Conservation (phyloP, 352 stramenopile species). For the Peronospora farinosa region DNA sequence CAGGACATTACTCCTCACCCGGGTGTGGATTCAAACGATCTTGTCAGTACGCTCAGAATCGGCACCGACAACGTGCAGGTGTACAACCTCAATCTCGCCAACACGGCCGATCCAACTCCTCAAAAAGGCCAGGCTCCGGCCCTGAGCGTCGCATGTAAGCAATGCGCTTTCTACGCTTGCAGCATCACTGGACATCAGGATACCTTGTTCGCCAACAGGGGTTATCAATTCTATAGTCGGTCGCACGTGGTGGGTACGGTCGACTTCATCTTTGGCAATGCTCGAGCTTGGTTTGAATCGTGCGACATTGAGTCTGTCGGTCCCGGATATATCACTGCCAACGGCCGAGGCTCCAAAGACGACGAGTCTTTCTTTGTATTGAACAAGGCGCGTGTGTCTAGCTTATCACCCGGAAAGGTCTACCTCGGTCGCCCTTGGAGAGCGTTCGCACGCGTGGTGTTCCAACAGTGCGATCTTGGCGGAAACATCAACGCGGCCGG, state of each 20-base stretch:
- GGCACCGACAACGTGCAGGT: slow-evolving; percentile 1
- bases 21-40: neutral
- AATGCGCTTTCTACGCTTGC: no score
- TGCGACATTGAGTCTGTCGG: no score
- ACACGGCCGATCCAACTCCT: no score
- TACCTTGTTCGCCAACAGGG: slow-evolving; percentile 4
- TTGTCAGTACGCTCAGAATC: neutral
- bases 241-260: slow-evolving; percentile 1
- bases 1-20: neutral
- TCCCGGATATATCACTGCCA: no score
- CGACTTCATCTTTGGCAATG: no score
- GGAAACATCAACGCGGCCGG: slow-evolving; percentile 8
- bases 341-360: neutral
- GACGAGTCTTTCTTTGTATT: slow-evolving; percentile 1
- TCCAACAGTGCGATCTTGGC: slow-evolving; percentile 8
- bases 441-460: slow-evolving; percentile 7
- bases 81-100: slow-evolving; percentile 9
- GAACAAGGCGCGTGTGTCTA: neutral
- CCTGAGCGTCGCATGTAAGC: no score
- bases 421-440: slow-evolving; percentile 4
- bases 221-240: neutral
- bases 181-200: slow-evolving; percentile 12
- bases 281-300: no score
- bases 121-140: slow-evolving; percentile 4
- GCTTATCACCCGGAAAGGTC: neutral